A percentile compares a stretch with the other conserved stretches of the same genome.
Evolutionary conservation across 139 green algal genomes (phyloP).

Genomic region (Chlamydomonas sp.): DNA sequence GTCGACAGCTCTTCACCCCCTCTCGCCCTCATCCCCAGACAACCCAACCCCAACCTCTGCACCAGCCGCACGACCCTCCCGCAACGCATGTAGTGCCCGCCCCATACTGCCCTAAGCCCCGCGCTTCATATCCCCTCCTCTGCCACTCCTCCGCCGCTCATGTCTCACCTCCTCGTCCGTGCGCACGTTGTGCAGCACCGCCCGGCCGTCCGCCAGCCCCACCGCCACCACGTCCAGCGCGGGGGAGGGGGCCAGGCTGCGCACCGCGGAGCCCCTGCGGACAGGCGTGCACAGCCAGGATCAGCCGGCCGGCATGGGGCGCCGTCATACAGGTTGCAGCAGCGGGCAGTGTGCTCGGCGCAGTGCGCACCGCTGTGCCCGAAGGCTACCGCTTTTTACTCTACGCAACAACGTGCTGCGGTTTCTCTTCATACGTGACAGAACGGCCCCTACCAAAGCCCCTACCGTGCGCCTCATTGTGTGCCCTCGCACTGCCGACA

Average conservation of each 20-base stretch:
- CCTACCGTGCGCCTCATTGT: neutral
- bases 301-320: neutral
- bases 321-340: neutral
- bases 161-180: conserved; percentile 58
- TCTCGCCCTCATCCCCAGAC: no score
- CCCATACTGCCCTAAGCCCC: neutral
- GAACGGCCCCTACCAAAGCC: no score
- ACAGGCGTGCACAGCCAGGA: neutral
- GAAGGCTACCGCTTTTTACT: no score
- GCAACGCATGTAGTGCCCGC: neutral
- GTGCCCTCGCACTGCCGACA: neutral
- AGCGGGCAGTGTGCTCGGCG: neutral
- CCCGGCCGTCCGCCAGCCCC: conserved; percentile 88
- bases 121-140: no score
- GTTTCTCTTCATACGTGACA: no score
- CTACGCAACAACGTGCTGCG: no score
- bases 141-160: no score
- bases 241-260: conserved; percentile 77
- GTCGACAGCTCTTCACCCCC: no score
- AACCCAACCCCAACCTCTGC: neutral
- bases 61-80: neutral
- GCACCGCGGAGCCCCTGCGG: conserved; percentile 59
- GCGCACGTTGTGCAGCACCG: conserved; percentile 87
- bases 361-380: no score
- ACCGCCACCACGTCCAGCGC: conserved; percentile 95